Evolutionary conservation across 2,329 filamentous ascomycete species (phyloP).

Genomic region (Fusarium ramigenum): DNA sequence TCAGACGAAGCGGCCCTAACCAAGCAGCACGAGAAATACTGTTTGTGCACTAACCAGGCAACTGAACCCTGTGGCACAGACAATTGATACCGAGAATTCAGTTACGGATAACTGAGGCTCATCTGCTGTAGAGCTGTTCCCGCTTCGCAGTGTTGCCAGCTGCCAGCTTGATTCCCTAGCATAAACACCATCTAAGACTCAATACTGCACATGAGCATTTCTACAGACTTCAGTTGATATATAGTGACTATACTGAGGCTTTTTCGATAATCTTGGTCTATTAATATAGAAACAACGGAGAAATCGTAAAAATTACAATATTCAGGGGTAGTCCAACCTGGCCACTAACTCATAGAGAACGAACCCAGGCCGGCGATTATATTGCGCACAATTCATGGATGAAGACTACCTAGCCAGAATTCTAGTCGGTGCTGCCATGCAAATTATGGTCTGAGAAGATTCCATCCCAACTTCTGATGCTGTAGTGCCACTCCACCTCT

Average conservation of each 20-base stretch:
- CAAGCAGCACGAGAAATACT: slow-evolving; percentile 4
- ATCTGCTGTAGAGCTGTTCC: background rate
- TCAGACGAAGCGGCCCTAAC: slow-evolving; percentile 2
- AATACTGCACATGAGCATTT: background rate
- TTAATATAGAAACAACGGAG: background rate
- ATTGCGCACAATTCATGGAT: background rate
- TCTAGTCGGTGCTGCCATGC: rapidly evolving
- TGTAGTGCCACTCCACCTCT: background rate
- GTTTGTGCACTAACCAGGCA: background rate
- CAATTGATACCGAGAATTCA: background rate
- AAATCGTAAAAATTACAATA: background rate
- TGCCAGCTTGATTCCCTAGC: background rate
- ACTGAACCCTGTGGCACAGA: background rate
- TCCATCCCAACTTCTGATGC: background rate
- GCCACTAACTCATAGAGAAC: background rate
- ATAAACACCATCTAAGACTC: background rate
- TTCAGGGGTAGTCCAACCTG: background rate
- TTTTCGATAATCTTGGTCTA: rapidly evolving
- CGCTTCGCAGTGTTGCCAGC: slow-evolving; percentile 5
- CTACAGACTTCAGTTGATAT: too few species aligned
- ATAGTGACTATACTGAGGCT: rapidly evolving
- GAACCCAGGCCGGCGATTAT: too few species aligned
- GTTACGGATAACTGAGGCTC: background rate
- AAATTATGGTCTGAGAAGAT: background rate
- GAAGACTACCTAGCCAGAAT: too few species aligned